These are phyloP conservation scores for Aspergillus campestris DNA, from an alignment of 495 filamentous ascomycete genomes.

Conservation along the genomic window DNA sequence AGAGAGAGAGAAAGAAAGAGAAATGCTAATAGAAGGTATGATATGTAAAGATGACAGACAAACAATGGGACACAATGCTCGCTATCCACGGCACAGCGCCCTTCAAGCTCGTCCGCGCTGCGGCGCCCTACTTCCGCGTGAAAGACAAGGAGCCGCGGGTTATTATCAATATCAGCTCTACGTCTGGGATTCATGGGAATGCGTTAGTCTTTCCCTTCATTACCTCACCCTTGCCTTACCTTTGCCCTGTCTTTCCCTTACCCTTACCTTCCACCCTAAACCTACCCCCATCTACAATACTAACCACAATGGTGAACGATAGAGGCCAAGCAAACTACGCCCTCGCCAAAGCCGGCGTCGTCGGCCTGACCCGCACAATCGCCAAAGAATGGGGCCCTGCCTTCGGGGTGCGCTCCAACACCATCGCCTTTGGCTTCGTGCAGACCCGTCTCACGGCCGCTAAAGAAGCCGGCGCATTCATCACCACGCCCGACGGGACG, in stretches of 20 bases:
- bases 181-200: conserved; percentile 74
- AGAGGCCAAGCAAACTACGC: conserved; percentile 79
- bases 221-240: neutral
- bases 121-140: conserved; percentile 78
- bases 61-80: conserved; percentile 83
- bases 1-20: neutral
- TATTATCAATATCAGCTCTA: conserved; percentile 75
- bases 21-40: neutral
- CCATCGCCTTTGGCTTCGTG: conserved; percentile 74
- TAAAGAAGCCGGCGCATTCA: conserved; percentile 72
- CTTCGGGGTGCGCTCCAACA: conserved; percentile 78
- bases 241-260: neutral
- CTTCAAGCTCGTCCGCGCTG: conserved; percentile 71
- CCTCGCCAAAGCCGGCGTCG: conserved; percentile 72
- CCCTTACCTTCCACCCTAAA: neutral
- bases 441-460: conserved; percentile 66
- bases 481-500: conserved; percentile 65
- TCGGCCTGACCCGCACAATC: conserved; percentile 74
- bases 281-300: neutral
- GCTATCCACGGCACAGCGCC: conserved; percentile 73
- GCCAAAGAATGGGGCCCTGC: conserved; percentile 87
- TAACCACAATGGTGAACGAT: neutral
- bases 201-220: conserved; percentile 38
- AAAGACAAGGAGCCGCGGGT: conserved; percentile 70
- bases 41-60: conserved; percentile 62